These are phyloP conservation scores for Penicillium sp. DNA, from an alignment of 2,329 filamentous ascomycete genomes.

Conservation along the genomic window DNA sequence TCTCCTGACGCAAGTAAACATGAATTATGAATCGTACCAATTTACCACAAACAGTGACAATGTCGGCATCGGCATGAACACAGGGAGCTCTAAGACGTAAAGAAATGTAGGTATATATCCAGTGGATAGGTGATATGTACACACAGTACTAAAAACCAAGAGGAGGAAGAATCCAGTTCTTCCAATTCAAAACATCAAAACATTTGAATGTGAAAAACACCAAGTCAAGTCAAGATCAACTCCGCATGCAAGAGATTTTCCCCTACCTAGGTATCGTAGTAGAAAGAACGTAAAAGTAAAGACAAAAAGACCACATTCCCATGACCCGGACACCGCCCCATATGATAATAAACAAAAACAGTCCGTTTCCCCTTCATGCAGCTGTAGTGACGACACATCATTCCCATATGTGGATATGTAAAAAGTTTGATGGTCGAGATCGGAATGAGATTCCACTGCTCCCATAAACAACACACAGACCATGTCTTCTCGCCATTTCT, in stretches of 20 bases:
- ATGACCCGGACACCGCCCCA: conserved; percentile 12
- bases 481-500: conserved; percentile 2
- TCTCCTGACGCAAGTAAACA: no score
- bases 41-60: no score
- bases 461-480: conserved; percentile 7
- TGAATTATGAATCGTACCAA: no score
- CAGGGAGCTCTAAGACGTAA: not conserved
- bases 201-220: not conserved
- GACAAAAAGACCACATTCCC: not conserved
- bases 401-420: conserved; percentile 21
- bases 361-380: conserved; percentile 13
- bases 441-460: not conserved
- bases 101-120: not conserved
- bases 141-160: not conserved
- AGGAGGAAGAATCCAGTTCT: conserved; percentile 1
- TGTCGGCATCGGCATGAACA: not conserved
- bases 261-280: not conserved
- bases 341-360: conserved; percentile 6
- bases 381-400: conserved; percentile 6
- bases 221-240: not conserved
- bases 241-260: conserved; percentile 6
- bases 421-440: conserved; percentile 6
- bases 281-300: not conserved
- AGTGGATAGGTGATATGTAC: conserved; percentile 3
- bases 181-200: not conserved